Evolutionary conservation across 345 rosid species (phyloP).

Genomic region (Geranium brycei): DNA sequence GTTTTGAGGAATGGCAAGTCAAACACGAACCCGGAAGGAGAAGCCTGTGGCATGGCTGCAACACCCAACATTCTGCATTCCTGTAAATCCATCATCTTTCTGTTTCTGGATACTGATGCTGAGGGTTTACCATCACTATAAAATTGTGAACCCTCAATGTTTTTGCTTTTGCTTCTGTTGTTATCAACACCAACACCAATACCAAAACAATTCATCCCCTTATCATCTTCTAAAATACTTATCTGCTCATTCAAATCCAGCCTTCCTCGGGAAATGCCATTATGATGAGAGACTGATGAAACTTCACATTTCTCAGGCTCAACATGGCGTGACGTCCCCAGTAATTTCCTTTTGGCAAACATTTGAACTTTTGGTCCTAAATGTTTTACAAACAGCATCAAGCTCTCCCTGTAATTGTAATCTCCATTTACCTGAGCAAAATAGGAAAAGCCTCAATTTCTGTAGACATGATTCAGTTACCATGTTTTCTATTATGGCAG

Average conservation of each 20-base stretch:
- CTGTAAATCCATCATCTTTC: too few species aligned
- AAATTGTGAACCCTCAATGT: too few species aligned
- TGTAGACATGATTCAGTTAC: neutral
- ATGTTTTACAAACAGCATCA: conserved; percentile 32
- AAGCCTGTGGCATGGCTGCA: neutral
- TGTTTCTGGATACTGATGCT: too few species aligned
- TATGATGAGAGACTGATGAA: conserved; percentile 1
- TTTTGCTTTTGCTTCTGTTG: too few species aligned
- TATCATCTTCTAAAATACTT: neutral
- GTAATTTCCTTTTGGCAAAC: conserved; percentile 28
- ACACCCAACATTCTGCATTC: neutral
- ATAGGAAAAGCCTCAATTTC: neutral
- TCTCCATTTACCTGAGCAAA: conserved; percentile 25
- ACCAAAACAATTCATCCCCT: conserved; percentile 3
- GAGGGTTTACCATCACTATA: too few species aligned
- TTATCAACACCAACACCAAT: neutral
- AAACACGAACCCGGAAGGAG: conserved; percentile 20
- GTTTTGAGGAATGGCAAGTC: conserved; percentile 28
- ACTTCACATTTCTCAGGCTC: neutral
- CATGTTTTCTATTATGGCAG: too few species aligned
- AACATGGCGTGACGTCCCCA: neutral
- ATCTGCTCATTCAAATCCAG: neutral
- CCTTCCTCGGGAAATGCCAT: neutral
- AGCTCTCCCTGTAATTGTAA: conserved; percentile 27
- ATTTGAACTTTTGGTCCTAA: conserved; percentile 40